Conservation (phyloP, 2,329 filamentous ascomycete species). For the Didymella glomerata region DNA sequence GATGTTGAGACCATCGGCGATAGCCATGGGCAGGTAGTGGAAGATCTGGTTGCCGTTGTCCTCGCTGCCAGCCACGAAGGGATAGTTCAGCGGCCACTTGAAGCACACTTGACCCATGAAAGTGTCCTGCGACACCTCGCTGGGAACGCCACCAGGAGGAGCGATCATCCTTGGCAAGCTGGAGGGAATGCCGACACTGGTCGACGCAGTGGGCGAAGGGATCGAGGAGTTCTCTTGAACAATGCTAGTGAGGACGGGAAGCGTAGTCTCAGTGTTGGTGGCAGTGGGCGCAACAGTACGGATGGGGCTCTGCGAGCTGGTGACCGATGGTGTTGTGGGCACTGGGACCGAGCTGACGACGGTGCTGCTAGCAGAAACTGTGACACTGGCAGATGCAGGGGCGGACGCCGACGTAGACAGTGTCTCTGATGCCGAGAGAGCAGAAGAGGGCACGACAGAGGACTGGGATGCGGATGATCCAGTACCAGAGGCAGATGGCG, state of each 20-base stretch:
- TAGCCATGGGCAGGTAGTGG: constrained; percentile 74
- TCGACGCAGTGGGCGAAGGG: constrained; percentile 53
- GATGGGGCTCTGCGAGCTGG: constrained; percentile 39
- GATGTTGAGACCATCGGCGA: constrained; percentile 69
- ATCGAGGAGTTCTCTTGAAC: constrained; percentile 62
- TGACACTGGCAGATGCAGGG: constrained; percentile 12
- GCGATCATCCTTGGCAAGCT: constrained; percentile 78
- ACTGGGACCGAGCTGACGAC: constrained; percentile 25
- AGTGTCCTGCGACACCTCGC: constrained; percentile 66
- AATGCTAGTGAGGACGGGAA: constrained; percentile 68
- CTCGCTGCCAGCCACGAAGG: constrained; percentile 74
- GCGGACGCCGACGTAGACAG: constrained; percentile 12
- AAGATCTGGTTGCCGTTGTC: constrained; percentile 86
- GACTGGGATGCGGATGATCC: constrained; percentile 8
- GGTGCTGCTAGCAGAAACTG: constrained; percentile 10
- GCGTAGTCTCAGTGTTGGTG: constrained; percentile 55
- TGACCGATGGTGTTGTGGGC: constrained; percentile 28
- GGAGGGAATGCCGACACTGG: constrained; percentile 66
- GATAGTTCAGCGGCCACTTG: constrained; percentile 79
- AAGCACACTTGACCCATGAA: constrained; percentile 86
- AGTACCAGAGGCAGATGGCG: constrained; percentile 5
- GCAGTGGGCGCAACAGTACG: constrained; percentile 58
- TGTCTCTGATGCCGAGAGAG: constrained; percentile 19
- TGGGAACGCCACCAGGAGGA: constrained; percentile 67
- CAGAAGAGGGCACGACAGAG: constrained; percentile 8